A percentile compares a stretch with the other conserved stretches of the same genome.
phyloP scores from a whole-genome alignment of 495 filamentous ascomycete genomes.

The Sphaerosporella brunnea region DNA sequence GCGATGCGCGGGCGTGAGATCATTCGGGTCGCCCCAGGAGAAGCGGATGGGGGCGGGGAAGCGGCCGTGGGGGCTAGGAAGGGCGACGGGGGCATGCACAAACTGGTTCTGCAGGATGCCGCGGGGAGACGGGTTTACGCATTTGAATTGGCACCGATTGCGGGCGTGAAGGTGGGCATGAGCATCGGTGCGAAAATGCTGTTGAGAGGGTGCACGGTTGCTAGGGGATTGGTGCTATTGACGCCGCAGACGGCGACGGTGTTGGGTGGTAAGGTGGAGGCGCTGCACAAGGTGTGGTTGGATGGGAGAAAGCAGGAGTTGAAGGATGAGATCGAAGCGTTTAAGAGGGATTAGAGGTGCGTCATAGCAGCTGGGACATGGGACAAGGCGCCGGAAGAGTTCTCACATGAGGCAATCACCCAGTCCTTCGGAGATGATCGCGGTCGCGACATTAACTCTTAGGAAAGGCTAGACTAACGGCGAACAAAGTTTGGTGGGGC shows the following conservation, averaged over 20 bases:
- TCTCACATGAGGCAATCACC: no score
- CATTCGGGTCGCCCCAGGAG: conserved; percentile 46
- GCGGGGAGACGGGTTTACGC: conserved; percentile 50
- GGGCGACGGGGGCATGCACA: conserved; percentile 72
- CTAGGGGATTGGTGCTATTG: conserved; percentile 60
- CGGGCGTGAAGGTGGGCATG: conserved; percentile 46
- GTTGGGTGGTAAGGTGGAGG: conserved; percentile 76
- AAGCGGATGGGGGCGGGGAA: conserved; percentile 23
- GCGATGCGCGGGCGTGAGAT: conserved; percentile 65
- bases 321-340: conserved; percentile 39
- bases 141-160: conserved; percentile 51
- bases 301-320: conserved; percentile 53
- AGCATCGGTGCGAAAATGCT: conserved; percentile 68
- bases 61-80: neutral
- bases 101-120: conserved; percentile 66
- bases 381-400: no score
- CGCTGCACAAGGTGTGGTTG: conserved; percentile 57
- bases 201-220: conserved; percentile 46
- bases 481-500: no score
- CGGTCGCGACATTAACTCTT: no score
- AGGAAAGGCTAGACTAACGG: no score
- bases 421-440: no score
- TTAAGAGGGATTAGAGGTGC: no score
- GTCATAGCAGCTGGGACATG: no score
- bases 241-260: conserved; percentile 44